Conservation (phyloP, 2,329 filamentous ascomycete species). For the Fusarium begoniae region DNA sequence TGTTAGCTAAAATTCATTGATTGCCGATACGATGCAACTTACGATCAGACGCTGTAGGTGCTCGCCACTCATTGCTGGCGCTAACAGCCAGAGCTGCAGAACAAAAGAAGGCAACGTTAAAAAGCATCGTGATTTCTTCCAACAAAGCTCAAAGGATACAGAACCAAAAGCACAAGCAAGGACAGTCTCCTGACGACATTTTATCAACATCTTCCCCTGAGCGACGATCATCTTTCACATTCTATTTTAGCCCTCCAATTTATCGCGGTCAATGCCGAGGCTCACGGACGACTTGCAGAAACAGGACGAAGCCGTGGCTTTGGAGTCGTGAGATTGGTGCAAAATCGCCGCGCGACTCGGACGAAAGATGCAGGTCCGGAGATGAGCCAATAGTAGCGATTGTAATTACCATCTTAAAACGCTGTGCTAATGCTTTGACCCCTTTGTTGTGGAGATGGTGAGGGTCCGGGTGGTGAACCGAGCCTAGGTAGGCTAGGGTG, state of each 20-base stretch:
- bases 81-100: slow-evolving; percentile 23
- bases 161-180: not conserved
- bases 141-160: not conserved
- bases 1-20: not conserved
- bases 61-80: slow-evolving; percentile 28
- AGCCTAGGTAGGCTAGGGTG: not conserved
- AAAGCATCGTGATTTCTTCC: slow-evolving; percentile 16
- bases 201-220: not conserved
- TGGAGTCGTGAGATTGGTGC: slow-evolving; percentile 11
- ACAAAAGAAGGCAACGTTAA: slow-evolving; percentile 19
- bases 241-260: slow-evolving; percentile 3
- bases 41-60: slow-evolving; percentile 27
- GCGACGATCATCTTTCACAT: not conserved
- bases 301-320: not conserved
- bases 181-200: not conserved
- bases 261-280: slow-evolving; percentile 18
- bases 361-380: not conserved
- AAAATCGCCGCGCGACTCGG: not conserved
- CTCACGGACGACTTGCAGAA: slow-evolving; percentile 19
- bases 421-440: slow-evolving; percentile 1
- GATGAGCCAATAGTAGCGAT: not conserved
- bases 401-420: slow-evolving; percentile 20
- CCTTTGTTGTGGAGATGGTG: not conserved
- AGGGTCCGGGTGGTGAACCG: not conserved
- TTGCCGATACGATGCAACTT: no score